Evolutionary conservation across 257 asterid species (phyloP), one percentile per base, ranked within the genome.

Genomic region (Scutellaria minor): DNA sequence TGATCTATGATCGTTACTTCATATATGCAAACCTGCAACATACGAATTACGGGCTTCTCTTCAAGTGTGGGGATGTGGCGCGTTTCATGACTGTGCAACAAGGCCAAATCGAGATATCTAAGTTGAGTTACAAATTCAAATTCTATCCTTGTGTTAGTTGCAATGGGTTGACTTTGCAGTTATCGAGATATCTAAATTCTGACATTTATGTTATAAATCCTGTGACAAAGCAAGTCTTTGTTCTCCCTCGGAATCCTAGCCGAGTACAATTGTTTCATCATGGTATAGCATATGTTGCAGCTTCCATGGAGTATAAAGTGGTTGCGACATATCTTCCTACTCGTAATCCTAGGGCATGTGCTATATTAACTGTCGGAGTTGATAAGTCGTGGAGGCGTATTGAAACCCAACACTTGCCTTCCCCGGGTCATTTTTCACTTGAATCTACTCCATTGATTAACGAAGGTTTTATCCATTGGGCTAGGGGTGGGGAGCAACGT

Each of bases 281-380:
- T 41, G 37, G 68, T 18, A n/a, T 41, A 42, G 68, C 37, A n/a
- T 62, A 41, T 18, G 51, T 9, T 8, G 68, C 27, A 0, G 68
- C 68, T 62, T 62, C 68, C 51, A 13, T n/a, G 52, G 50, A 44
- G 37, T 62, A 62, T 62, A 62, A 40, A 62, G 68, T 62, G 52
- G 48, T 62, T 8, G 14, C 0, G 10, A 3, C 37, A 41, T 10
- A 9, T 9, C 0, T 11, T 48, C n/a, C 5, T 48, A 2, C 2
- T 3, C 15, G 2, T 11, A 50, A 5, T 8, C 46, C 0, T 1
- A 5, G 9, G 44, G 1, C 18, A 27, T 45, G 55, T 13, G 50
- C 39, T 9, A 11, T 64, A 63, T 63, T 63, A 2, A 63, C 54
- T 10, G 69, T 64, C 9, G 20, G 55, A 44, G 69, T 44, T 11